A percentile compares a stretch with the other conserved stretches of the same genome.
phyloP scores from a whole-genome alignment of 768 basidiomycete species.

The Rhodotorula taiwanensis region DNA sequence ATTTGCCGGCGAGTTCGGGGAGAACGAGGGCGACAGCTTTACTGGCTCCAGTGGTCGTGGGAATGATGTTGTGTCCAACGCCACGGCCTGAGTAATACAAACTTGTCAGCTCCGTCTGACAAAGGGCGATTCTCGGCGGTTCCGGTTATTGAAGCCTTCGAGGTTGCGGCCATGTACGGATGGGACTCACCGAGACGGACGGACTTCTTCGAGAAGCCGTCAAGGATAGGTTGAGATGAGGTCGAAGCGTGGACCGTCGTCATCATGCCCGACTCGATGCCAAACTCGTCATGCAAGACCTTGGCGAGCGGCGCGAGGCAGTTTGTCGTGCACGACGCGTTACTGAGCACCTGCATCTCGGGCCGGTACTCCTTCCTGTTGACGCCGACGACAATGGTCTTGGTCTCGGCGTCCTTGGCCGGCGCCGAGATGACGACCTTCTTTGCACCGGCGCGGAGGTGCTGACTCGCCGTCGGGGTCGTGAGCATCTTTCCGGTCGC shows the following conservation, averaged over 20 bases:
- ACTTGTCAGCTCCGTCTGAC: background rate
- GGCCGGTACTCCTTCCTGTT: conserved; percentile 41
- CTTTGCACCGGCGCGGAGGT: conserved; percentile 41
- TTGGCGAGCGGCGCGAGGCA: conserved; percentile 46
- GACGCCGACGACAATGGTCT: conserved; percentile 44
- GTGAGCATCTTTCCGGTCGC: conserved; percentile 44
- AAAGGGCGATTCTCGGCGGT: background rate
- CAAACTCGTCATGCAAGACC: conserved; percentile 43
- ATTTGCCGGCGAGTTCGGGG: conserved; percentile 45
- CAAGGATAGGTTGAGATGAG: conserved; percentile 44
- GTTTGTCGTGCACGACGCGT: conserved; percentile 47
- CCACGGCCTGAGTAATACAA: conserved; percentile 26
- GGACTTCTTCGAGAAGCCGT: conserved; percentile 45
- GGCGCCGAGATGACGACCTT: conserved; percentile 47
- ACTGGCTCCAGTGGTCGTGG: conserved; percentile 44
- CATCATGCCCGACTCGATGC: conserved; percentile 46
- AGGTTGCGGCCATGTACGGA: background rate
- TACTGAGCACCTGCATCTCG: conserved; percentile 41
- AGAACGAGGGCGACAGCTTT: conserved; percentile 45
- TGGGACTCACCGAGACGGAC: background rate
- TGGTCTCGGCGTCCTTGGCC: conserved; percentile 27
- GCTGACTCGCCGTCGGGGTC: conserved; percentile 37
- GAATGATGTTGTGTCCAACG: conserved; percentile 44
- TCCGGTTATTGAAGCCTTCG: too few species aligned
- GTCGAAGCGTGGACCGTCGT: conserved; percentile 46